Evolutionary conservation across 495 filamentous ascomycete species (phyloP).

Genomic region (Penicillium fimorum): DNA sequence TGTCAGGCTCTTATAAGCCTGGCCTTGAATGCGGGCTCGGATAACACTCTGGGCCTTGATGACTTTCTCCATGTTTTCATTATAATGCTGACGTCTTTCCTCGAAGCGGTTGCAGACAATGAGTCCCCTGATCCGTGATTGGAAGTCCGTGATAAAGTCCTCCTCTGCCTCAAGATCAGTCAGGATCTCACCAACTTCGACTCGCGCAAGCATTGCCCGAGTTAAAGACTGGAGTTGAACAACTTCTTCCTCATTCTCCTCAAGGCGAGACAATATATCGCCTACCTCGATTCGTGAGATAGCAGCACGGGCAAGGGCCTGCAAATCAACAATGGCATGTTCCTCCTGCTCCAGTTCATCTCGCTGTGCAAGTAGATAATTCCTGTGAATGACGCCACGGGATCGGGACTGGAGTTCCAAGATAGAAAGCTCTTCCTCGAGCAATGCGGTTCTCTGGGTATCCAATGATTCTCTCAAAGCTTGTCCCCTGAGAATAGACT

Average conservation of each 20-base stretch:
- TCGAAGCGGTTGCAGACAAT: conserved; percentile 72
- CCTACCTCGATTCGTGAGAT: conserved; percentile 71
- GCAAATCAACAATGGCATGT: conserved; percentile 59
- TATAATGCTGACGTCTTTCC: conserved; percentile 84
- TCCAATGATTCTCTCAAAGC: conserved; percentile 38
- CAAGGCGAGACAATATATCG: conserved; percentile 67
- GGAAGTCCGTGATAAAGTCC: conserved; percentile 67
- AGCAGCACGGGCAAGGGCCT: conserved; percentile 73
- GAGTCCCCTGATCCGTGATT: conserved; percentile 70
- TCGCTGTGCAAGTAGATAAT: conserved; percentile 42
- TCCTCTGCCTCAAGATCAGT: conserved; percentile 79
- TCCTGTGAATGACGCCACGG: conserved; percentile 47
- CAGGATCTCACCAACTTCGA: conserved; percentile 66
- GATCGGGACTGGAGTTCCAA: conserved; percentile 47
- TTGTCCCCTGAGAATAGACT: conserved; percentile 35
- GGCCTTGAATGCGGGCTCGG: conserved; percentile 86
- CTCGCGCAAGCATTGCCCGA: conserved; percentile 75
- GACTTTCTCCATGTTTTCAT: conserved; percentile 97
- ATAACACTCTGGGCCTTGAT: conserved; percentile 98
- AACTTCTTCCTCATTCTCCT: conserved; percentile 75
- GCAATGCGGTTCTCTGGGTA: conserved; percentile 32
- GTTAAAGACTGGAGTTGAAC: conserved; percentile 68
- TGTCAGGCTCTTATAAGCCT: conserved; percentile 94
- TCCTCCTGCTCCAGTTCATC: conserved; percentile 60
- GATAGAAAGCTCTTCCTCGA: conserved; percentile 33